Evolutionary conservation across 208 protist genomes (phyloP), one percentile per base, ranked within the genome.

Genomic region (Trypanosomatidae sp.): DNA sequence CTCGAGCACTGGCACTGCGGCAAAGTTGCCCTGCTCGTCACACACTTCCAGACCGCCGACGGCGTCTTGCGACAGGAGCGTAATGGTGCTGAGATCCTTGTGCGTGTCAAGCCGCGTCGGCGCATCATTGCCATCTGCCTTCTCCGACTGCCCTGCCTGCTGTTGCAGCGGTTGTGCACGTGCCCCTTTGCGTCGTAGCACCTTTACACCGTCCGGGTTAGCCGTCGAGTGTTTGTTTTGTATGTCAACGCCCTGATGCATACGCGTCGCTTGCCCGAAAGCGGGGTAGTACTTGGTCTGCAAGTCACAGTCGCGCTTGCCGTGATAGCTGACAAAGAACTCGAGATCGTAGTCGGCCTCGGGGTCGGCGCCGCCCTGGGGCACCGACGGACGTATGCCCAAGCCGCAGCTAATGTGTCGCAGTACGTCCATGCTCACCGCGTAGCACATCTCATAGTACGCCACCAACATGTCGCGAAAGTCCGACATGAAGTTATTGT

Each of bases 231-330:
- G 79, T 24, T 33, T 32, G 39, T 66, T 66, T 25, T 69, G 57
- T 3, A 86, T 70, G 13, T 61, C 55, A 7, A 86, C 71, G 7
- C 71, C 75, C 23, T 76, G 65, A 16, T 30, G 44, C 21, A 66
- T 35, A 6, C 75, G 63, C 25, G 48, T 43, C 13, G 48, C 66
- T 24, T 66, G 56, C 15, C 81, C 81, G 0, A 87, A 39, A 33
- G 32, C 54, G 11, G 82, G 82, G 63, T 91, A 91, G 62, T 86
- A 87, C 66, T 91, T 91, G 32, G 77, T 63, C 65, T 91, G 74
- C 56, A 91, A 39, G 50, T 91, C 75, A 54, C 64, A 85, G 56
- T 91, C 82, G n/a, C 61, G 57, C 59, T 77, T 82, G 19, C 61
- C 28, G 51, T 91, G 82, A 30, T 77, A 85, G 1, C 55, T 38